Base-by-base conservation (phyloP, 176 grass and related monocot genomes). In the Bothriochloa decipiens region DNA sequence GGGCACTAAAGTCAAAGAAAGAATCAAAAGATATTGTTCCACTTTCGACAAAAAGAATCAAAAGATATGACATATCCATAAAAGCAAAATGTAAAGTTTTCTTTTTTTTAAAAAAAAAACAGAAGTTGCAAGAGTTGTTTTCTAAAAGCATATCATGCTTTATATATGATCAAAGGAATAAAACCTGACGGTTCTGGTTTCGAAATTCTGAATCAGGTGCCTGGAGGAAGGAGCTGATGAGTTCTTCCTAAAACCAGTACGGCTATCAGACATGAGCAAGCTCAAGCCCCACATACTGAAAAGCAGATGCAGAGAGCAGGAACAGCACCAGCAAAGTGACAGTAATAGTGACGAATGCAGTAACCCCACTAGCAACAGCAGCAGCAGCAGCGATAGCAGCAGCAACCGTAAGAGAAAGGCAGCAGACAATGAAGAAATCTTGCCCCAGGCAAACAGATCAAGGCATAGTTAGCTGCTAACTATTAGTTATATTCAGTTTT, bases 181-280 rank as follows among this genome's bases (percentile, higher is more conserved):
- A 27, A 64, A 8, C 1, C 63, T 76, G 22, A 83, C 35, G 28
- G 28, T 65, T 85, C 23, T n/a, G n/a, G n/a, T 49, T 84, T 85
- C 49, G 49, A 58, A 46, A 20, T 65, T 79, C 7, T 73, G 52
- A 82, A 87, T 26, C 93, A 98, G 96, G 91, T 98, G 93, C 85
- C 82, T 98, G 83, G 96, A 98, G 87, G 96, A 91, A 92, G 96
- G 96, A 73, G 96, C 96, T 23, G 89, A 98, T 32, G 93, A 95
- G 68, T 98, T 98, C 28, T 98, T 98, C 75, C 87, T 95, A 4
- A 98, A 98, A 72, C 96, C 96, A 37, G 93, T 98, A n/a, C 85
- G 82, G 33, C 89, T 95, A 43, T 98, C 96, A n/a, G 89, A 98
- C 77, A 88, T 98, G 92, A 93, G 78, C 69, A 89, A 88, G 82